Base-by-base conservation (phyloP, 2,329 filamentous ascomycete genomes). In the Pseudopithomyces maydicus region DNA sequence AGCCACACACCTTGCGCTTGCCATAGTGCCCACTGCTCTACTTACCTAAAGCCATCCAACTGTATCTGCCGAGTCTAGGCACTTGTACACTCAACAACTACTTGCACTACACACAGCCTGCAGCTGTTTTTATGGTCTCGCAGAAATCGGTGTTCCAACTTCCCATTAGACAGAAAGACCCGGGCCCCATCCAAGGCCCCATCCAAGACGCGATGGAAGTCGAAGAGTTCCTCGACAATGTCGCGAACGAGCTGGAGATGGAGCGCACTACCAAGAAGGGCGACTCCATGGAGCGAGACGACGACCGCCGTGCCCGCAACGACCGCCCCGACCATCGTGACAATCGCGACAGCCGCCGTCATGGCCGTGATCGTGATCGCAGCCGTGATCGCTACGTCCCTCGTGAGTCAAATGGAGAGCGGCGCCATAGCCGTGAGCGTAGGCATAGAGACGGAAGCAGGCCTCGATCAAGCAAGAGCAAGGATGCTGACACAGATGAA, bases 161-260 rank as follows among this genome's bases (percentile, higher is more conserved):
- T 1, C 38, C 26, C 15, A 20, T 35, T 26, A 32, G 48, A n/a
- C n/a, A n/a, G n/a, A n/a, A n/a, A n/a, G n/a, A n/a, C n/a, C n/a
- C n/a, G n/a, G n/a, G n/a, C n/a, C n/a, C n/a, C n/a, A n/a, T n/a
- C n/a, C n/a, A n/a, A n/a, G n/a, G n/a, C n/a, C n/a, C n/a, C n/a
- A n/a, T n/a, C n/a, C n/a, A n/a, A n/a, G n/a, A n/a, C 45, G 84
- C 83, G 76, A 81, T 89, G 66, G 92, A 96, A 74, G 91, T 97
- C 69, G 93, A 97, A 82, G 91, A 92, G 65, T 85, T 97, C 64
- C 87, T 97, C 67, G 92, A 97, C 78, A 91, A 68, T 55, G 65
- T 65, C 15, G 67, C 63, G 5, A 35, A 50, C 33, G 47, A 50
- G 47, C 14, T 29, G 14, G 47, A 39, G 57, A 39, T 52, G 19